Base-by-base conservation (phyloP, 768 basidiomycete species). In the Phaeotremella skinneri region DNA sequence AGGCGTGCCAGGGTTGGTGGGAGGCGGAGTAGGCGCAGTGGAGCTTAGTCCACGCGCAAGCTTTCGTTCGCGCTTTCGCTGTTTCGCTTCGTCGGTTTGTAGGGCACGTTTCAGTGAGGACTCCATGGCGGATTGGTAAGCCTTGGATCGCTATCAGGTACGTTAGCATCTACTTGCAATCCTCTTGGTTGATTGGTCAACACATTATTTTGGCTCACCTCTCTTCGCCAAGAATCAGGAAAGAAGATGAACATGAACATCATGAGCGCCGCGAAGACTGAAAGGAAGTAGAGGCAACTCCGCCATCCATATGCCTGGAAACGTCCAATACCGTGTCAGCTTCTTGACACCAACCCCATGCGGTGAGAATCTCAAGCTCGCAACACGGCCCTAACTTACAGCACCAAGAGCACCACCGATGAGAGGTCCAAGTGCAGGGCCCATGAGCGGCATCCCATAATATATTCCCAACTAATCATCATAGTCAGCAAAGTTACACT, bases 261-360 rank as follows among this genome's bases (percentile, higher is more conserved):
- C 51, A 82, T 82, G 31, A 81, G 27, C 1, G 84, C 84, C 7
- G 83, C 83, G 55, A 86, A 81, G 30, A 85, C 85, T 0, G 83
- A 79, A 23, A 91, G 81, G 73, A 92, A 90, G 83, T 88, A 93
- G 73, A 93, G 90, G 0, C 85, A 83, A 6, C 86, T 84, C 34
- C 88, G 82, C 91, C 92, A 94, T 52, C 80, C 81, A 74, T 86
- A 85, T 0, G 79, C 82, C 53, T 85, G 80, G n/a, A 17, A 26
- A 23, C 13, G 13, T 88, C 85, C 2, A 90, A 76, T 3, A 77
- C 81, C 0, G 89, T 88, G 52, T 32, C 21, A 21, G 20, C 11
- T 45, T 21, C 23, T 11, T 21, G 21, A 45, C 23, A 21, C 21
- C 23, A 6, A 32, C n/a, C 17, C 14, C 47, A 20, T 4, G 5